phyloP scores from a whole-genome alignment of 2,329 filamentous ascomycete genomes.

The Teratosphaeria viscida region DNA sequence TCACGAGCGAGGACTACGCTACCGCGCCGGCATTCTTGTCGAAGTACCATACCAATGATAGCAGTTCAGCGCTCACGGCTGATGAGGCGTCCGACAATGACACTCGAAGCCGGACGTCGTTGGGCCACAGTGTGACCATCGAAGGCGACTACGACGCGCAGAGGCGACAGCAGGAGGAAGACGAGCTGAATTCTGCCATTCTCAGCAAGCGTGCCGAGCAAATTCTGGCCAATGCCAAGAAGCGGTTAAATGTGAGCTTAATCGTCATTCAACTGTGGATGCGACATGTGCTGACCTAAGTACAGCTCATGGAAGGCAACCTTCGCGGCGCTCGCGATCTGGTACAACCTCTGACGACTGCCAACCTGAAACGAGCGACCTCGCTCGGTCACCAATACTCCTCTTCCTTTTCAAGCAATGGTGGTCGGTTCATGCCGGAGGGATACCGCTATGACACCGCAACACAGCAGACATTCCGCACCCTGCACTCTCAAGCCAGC shows the following conservation, averaged over 20 bases:
- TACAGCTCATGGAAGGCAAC: conserved; percentile 86
- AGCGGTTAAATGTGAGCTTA: conserved; percentile 63
- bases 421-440: conserved; percentile 10
- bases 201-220: conserved; percentile 76
- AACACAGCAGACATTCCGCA: conserved; percentile 8
- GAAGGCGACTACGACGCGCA: conserved; percentile 17
- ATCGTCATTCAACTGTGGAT: neutral
- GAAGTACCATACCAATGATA: conserved; percentile 15
- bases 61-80: conserved; percentile 2
- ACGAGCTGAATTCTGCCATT: conserved; percentile 60
- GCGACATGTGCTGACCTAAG: neutral
- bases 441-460: conserved; percentile 10
- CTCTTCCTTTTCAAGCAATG: conserved; percentile 8
- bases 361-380: conserved; percentile 28
- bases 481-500: conserved; percentile 19
- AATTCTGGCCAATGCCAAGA: conserved; percentile 88
- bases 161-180: conserved; percentile 29
- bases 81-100: conserved; percentile 27
- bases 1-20: conserved; percentile 36
- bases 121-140: conserved; percentile 5
- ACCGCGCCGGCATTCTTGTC: conserved; percentile 26
- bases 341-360: conserved; percentile 26
- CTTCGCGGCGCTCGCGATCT: conserved; percentile 59
- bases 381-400: conserved; percentile 20
- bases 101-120: conserved; percentile 17